Evolutionary conservation across 2,329 filamentous ascomycete species (phyloP), one percentile per base, ranked within the genome.

Genomic region (Cytospora piceae): DNA sequence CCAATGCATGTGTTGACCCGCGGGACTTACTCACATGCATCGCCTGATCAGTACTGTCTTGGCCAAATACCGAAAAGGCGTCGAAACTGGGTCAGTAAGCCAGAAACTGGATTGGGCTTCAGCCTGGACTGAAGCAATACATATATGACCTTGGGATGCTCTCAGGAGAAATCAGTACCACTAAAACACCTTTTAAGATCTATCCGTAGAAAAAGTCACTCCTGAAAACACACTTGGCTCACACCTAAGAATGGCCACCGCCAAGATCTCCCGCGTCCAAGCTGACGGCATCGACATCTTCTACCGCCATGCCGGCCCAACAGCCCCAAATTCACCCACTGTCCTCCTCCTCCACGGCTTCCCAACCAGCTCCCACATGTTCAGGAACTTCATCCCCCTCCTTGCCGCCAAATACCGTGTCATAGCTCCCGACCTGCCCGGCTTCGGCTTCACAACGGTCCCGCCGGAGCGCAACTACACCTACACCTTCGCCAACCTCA

Each of bases 391-490:
- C 11, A 80, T 82, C 22, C 78, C 79, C 0, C 73, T 77, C 15
- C 76, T 82, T 31, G 61, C 69, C 24, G 71, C 73, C 5, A 69
- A 70, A 39, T 81, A 81, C 69, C 75, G 73, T 24, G 75, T 81
- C 52, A 71, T 88, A 17, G 85, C 85, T 0, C 86, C 85, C 0
- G 86, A 88, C 71, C 77, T 87, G 3, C 86, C 85, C 1, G 85
- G 84, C 17, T 89, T 81, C 69, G 86, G 86, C 60, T 86, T 87
- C 74, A 88, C 86, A 3, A 74, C 77, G 54, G 77, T 81, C 3
- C 79, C 82, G 0, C 69, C 70, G 0, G 71, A 71, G 1, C 68
- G 73, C 17, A 73, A 75, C 58, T 88, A 83, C 76, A 71, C 71
- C 9, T 85, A 87, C 76, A 85, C 79, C 17, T 88, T 89, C 69